Evolutionary conservation across 441 rosid species (phyloP).

Genomic region (Corymbia citriodora): DNA sequence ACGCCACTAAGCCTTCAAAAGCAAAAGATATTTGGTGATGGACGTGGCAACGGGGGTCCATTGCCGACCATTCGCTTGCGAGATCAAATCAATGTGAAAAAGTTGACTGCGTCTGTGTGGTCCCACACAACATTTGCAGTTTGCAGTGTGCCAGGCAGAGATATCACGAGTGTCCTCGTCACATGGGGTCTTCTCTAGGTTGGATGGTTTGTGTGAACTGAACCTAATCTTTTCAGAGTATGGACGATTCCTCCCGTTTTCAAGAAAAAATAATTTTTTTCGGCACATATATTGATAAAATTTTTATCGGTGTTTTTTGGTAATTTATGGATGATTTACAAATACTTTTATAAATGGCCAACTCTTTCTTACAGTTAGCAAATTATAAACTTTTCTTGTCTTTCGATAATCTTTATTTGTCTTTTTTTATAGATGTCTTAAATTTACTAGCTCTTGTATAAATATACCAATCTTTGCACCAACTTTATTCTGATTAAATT

Average conservation of each 20-base stretch:
- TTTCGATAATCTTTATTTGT: no score
- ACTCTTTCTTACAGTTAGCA: background rate
- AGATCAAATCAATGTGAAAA: background rate
- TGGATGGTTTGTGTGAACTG: background rate
- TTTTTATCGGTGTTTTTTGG: background rate
- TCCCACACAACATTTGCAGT: background rate
- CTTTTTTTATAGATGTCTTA: no score
- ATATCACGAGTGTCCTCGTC: background rate
- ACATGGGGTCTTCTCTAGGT: background rate
- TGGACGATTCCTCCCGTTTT: no score
- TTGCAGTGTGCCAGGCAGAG: background rate
- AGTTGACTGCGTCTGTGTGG: background rate
- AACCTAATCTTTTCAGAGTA: background rate
- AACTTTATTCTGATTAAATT: no score
- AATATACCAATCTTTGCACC: background rate
- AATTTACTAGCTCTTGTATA: no score
- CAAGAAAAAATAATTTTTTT: no score
- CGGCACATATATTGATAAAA: no score
- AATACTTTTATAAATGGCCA: background rate
- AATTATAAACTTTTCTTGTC: background rate
- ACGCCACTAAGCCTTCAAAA: background rate
- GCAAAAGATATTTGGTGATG: background rate
- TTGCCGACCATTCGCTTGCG: background rate
- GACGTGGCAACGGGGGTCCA: background rate
- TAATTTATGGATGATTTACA: background rate